Conservation (phyloP, 306 rosid species). For the Astragalus glycyphyllos region DNA sequence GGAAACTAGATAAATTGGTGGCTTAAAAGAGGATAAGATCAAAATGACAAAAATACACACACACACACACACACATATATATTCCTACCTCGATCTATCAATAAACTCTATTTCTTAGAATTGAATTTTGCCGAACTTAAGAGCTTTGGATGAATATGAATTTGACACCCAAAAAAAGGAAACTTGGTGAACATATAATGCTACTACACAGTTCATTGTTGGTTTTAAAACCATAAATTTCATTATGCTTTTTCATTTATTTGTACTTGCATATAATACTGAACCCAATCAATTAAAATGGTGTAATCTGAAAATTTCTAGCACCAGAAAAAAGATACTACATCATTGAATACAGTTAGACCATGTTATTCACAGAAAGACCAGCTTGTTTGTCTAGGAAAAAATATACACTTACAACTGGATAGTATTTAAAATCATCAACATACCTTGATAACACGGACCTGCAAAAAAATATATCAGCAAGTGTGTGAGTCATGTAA, state of each 20-base stretch:
- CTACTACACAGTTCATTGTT: slow-evolving; percentile 1
- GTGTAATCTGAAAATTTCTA: slow-evolving; percentile 18
- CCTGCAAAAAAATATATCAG: slow-evolving; percentile 69
- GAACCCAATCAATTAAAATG: slow-evolving; percentile 11
- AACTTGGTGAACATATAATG: slow-evolving; percentile 6
- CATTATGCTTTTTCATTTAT: slow-evolving; percentile 3
- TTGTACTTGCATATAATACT: slow-evolving; percentile 18
- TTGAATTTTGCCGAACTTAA: slow-evolving; percentile 6
- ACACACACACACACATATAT: neutral
- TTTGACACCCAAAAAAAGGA: slow-evolving; percentile 18
- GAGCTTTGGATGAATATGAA: slow-evolving; percentile 22
- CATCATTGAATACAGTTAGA: neutral
- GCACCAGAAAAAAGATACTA: slow-evolving; percentile 19
- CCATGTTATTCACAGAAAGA: neutral
- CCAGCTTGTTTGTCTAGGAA: slow-evolving; percentile 36
- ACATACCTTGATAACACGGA: slow-evolving; percentile 94
- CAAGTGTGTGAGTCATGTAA: slow-evolving; percentile 32
- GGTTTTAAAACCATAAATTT: slow-evolving; percentile 9
- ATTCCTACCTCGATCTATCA: neutral
- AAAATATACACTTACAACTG: slow-evolving; percentile 50
- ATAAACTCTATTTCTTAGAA: slow-evolving; percentile 24
- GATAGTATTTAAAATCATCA: slow-evolving; percentile 45
- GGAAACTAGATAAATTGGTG: slow-evolving; percentile 8
- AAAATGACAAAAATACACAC: slow-evolving; percentile 11
- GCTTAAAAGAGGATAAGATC: slow-evolving; percentile 25